phyloP scores from a whole-genome alignment of 331 rosid species.

The Cucumis variabilis region DNA sequence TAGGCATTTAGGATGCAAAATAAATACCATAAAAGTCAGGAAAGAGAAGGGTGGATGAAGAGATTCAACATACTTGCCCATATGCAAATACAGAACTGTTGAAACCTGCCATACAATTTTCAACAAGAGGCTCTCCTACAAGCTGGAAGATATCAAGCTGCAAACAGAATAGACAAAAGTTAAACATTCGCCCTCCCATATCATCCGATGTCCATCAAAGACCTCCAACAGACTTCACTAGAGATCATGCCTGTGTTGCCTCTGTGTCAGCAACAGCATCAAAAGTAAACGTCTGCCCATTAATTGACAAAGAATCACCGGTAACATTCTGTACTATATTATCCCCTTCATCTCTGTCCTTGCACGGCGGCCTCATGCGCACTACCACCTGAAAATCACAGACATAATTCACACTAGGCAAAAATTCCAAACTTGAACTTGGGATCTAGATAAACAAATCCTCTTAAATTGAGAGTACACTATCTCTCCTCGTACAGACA shows the following conservation, averaged over 20 bases:
- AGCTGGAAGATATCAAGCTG: slow-evolving; percentile 94
- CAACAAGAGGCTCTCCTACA: slow-evolving; percentile 91
- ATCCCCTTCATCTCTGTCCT: slow-evolving; percentile 84
- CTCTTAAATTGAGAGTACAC: slow-evolving; percentile 14
- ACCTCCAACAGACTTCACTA: slow-evolving; percentile 21
- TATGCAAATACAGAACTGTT: slow-evolving; percentile 98
- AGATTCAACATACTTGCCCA: slow-evolving; percentile 73
- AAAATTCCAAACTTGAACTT: slow-evolving; percentile 6
- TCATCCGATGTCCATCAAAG: slow-evolving; percentile 26
- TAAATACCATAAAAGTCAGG: slow-evolving; percentile 17
- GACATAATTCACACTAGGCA: not conserved
- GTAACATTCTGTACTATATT: slow-evolving; percentile 78
- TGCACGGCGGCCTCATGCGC: slow-evolving; percentile 75
- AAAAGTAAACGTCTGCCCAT: slow-evolving; percentile 87
- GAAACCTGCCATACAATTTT: slow-evolving; percentile 96
- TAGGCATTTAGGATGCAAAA: not conserved
- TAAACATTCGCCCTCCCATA: slow-evolving; percentile 14
- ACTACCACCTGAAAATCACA: slow-evolving; percentile 70
- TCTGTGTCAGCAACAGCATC: slow-evolving; percentile 90
- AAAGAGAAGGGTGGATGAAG: slow-evolving; percentile 11
- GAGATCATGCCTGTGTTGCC: slow-evolving; percentile 80
- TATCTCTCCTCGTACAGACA: not conserved
- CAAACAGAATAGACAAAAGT: slow-evolving; percentile 28
- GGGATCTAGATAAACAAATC: not conserved
- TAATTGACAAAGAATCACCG: slow-evolving; percentile 68